These are phyloP conservation scores for Ramaria rubella DNA, from an alignment of 768 basidiomycete species.

Conservation along the genomic window DNA sequence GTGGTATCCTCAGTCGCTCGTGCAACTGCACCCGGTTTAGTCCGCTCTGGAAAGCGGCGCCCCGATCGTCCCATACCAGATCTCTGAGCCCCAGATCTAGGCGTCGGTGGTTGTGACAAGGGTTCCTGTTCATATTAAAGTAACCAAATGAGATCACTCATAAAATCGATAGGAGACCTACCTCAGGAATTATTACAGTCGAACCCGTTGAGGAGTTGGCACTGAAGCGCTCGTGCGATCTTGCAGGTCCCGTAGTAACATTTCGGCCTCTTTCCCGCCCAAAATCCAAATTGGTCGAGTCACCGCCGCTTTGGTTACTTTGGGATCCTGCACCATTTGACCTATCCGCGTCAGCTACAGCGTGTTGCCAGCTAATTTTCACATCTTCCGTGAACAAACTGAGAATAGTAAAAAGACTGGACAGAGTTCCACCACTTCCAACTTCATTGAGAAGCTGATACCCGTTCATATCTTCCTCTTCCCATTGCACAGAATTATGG, in stretches of 20 bases:
- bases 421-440: conserved; percentile 89
- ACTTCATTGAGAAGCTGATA: conserved; percentile 97
- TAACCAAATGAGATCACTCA: background rate
- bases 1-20: conserved; percentile 92
- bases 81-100: background rate
- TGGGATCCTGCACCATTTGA: background rate
- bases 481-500: conserved; percentile 55
- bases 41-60: conserved; percentile 14
- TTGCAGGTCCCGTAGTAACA: conserved; percentile 3
- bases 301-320: conserved; percentile 11
- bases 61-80: background rate
- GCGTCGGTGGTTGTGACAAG: background rate
- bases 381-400: conserved; percentile 94
- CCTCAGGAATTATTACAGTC: conserved; percentile 50
- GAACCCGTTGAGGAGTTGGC: conserved; percentile 66
- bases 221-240: conserved; percentile 36
- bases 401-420: conserved; percentile 93
- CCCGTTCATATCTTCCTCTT: conserved; percentile 86
- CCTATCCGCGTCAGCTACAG: conserved; percentile 7
- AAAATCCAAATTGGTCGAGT: conserved; percentile 62
- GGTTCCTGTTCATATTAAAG: background rate
- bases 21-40: conserved; percentile 63
- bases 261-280: conserved; percentile 33
- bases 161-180: conserved; percentile 19
- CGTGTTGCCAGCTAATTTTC: conserved; percentile 84